A percentile compares a stretch with the other conserved stretches of the same genome.
Evolutionary conservation across 139 green algal species (phyloP).

Genomic region (Spirogloea muscicola): DNA sequence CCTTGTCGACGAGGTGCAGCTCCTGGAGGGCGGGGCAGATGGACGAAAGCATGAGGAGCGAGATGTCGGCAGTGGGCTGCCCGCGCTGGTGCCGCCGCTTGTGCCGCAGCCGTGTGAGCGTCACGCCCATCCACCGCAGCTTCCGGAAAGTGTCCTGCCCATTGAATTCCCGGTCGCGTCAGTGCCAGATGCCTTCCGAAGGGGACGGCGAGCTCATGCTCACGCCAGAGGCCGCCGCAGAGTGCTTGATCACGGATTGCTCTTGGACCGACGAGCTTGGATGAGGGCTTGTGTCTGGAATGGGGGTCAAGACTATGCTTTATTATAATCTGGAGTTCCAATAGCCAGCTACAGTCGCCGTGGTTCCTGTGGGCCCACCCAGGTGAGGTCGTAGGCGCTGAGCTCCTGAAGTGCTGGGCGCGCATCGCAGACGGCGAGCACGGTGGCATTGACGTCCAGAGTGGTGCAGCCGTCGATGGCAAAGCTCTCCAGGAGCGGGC

Average conservation of each 20-base stretch:
- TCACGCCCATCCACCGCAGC: too few species aligned
- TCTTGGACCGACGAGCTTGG: too few species aligned
- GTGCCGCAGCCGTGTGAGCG: conserved; percentile 14
- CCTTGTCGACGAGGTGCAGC: conserved; percentile 27
- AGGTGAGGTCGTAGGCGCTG: conserved; percentile 19
- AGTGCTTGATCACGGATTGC: too few species aligned
- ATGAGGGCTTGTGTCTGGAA: too few species aligned
- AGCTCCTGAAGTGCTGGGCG: conserved; percentile 23
- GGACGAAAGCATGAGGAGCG: neutral
- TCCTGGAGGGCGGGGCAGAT: conserved; percentile 29
- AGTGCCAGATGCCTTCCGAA: too few species aligned
- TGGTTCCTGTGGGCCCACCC: neutral
- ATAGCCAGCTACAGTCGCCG: neutral
- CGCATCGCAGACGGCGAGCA: neutral
- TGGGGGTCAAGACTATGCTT: too few species aligned
- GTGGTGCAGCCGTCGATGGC: conserved; percentile 5
- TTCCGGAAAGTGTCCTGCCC: too few species aligned
- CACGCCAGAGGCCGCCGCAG: too few species aligned
- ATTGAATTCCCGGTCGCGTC: too few species aligned
- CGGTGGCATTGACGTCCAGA: conserved; percentile 20
- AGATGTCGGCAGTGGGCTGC: conserved; percentile 10
- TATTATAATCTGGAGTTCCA: too few species aligned
- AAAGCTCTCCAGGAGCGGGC: conserved; percentile 9
- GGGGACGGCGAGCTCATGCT: too few species aligned
- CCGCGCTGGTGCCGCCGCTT: conserved; percentile 19